These are phyloP conservation scores for Hymenotorrendiella dingleyae DNA, from an alignment of 2,329 filamentous ascomycete species.

Conservation along the genomic window DNA sequence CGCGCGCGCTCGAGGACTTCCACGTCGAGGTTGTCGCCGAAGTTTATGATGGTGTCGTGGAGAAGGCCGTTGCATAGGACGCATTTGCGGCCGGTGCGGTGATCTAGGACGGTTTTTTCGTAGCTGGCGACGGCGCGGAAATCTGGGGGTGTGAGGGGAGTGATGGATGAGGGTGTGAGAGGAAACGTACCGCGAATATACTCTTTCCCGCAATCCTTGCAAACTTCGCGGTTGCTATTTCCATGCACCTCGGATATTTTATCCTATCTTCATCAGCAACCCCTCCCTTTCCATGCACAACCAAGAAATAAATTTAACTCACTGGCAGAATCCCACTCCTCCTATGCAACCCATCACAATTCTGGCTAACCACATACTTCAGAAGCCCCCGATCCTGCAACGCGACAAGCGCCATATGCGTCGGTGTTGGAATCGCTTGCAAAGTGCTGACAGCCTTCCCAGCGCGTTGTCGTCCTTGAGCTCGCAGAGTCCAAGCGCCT, in stretches of 20 bases:
- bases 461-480: slow-evolving; percentile 35
- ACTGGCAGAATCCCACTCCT: slow-evolving; percentile 42
- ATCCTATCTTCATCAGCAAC: slow-evolving; percentile 25
- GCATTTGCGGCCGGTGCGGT: slow-evolving; percentile 42
- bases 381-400: slow-evolving; percentile 37
- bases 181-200: slow-evolving; percentile 35
- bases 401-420: slow-evolving; percentile 42
- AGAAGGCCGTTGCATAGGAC: slow-evolving; percentile 34
- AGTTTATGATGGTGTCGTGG: slow-evolving; percentile 41
- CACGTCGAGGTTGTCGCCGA: slow-evolving; percentile 34
- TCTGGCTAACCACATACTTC: slow-evolving; percentile 41
- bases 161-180: not conserved
- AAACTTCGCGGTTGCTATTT: slow-evolving; percentile 42
- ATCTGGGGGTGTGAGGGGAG: slow-evolving; percentile 35
- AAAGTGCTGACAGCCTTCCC: slow-evolving; percentile 33
- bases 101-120: slow-evolving; percentile 37
- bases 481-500: slow-evolving; percentile 40
- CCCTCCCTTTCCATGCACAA: not conserved
- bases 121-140: slow-evolving; percentile 40
- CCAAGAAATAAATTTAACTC: slow-evolving; percentile 8
- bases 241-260: slow-evolving; percentile 42
- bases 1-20: slow-evolving; percentile 31
- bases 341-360: slow-evolving; percentile 40
- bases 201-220: slow-evolving; percentile 40
- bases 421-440: slow-evolving; percentile 39